Evolutionary conservation across 306 rosid genomes (phyloP), one percentile per base, ranked within the genome.

Genomic region (Crotalaria pallida): DNA sequence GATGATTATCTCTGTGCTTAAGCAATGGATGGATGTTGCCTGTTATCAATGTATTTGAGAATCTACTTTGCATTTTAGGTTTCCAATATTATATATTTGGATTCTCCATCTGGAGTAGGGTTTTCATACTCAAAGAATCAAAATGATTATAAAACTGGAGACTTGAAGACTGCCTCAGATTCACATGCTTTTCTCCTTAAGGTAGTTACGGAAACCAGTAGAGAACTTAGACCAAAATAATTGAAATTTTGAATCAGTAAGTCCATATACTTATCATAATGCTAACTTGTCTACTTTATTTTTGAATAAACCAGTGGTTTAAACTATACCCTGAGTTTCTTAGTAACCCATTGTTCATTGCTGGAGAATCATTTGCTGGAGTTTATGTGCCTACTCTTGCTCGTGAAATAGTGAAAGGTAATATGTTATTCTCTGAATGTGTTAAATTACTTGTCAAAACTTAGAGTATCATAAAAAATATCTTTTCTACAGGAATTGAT

Each of bases 51-150:
- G 26, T 33, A 17, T 59, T 15, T 55, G 21, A 48, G 63, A 21
- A 64, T 75, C 24, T 59, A 49, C 9, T 47, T 31, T 33, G 19
- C 38, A 17, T 81, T 63, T 10, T 34, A 89, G 96, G 92, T 89
- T 41, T 84, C 96, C 78, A 89, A 83, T 63, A 75, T 89, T 41
- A 76, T 89, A 82, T 86, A 86, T 73, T 59, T 89, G 85, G 96
- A 89, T 81, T 89, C 96, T 64, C 96, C 96, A 44, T 92, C 85
- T 77, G 96, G 96, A 23, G 90, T 82, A 24, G 96, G 96, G 13
- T 66, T 79, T 11, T 89, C 92, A 36, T 89, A 89, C 84, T 84
- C 96, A 50, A 73, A 80, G 38, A 83, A 81, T 76, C 3, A 9
- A 55, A 50, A 78, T 13, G 90, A 84, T 67, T 89, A 89, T 47